Evolutionary conservation across 2,329 filamentous ascomycete species (phyloP), one percentile per base, ranked within the genome.

Genomic region (Fusarium abutilonis): DNA sequence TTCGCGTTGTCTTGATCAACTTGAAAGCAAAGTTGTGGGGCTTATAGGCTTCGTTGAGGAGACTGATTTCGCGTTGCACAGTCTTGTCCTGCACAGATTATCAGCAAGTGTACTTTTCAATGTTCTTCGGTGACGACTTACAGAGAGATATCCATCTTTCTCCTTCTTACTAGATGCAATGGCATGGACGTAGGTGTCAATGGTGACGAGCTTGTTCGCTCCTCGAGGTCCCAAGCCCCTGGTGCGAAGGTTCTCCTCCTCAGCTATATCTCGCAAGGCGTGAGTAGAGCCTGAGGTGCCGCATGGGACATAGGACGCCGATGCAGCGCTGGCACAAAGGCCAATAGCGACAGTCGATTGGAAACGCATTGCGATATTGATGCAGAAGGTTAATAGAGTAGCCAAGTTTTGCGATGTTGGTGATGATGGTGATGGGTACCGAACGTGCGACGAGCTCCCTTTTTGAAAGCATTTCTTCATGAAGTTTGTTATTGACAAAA

Each of bases 181-280:
- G 4, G 64, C 40, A 1, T 64, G 56, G 0, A 64, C 44, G 14
- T 61, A 64, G 2, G 51, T 64, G 8, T 52, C 48, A 10, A 64
- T 43, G 4, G 55, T 54, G 1, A 64, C 34, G 1, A 31, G 44
- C 13, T 53, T 31, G 9, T n/a, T 46, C 1, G 21, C 15, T 2
- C 38, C 47, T 6, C 51, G 15, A 6, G 34, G 19, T 13, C 38
- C 23, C 1, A 64, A 40, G 6, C 29, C 32, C 1, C 17, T 23
- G 8, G 17, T 38, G 1, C 6, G 7, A 9, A 62, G 15, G 0
- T 61, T 34, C 7, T 36, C 19, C 0, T 57, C 36, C 6, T 36
- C 23, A 3, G 49, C 41, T 0, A 64, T 0, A 11, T 26, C 29
- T 13, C 39, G 50, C 10, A 64, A 17, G 0, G 32, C 39, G 3